Evolutionary conservation across 345 rosid genomes (phyloP).

Genomic region (Jatropha curcas): DNA sequence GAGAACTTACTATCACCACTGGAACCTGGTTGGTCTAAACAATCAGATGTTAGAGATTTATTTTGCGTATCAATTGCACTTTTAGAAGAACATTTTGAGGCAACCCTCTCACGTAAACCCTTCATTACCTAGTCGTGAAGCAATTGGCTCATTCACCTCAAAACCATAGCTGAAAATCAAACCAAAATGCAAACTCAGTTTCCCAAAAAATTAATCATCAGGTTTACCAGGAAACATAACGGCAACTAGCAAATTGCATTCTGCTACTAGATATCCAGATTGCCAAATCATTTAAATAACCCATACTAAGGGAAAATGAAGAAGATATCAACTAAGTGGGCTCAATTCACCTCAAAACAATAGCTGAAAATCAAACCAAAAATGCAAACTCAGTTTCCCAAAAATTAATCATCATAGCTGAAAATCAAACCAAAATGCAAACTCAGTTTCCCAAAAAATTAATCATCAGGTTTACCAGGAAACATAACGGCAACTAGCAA

Average conservation of each 20-base stretch:
- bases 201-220: background rate
- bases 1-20: slow-evolving; percentile 40
- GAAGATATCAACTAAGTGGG: too few species aligned
- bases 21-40: slow-evolving; percentile 51
- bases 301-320: too few species aligned
- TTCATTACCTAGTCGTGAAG: slow-evolving; percentile 38
- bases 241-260: too few species aligned
- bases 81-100: slow-evolving; percentile 48
- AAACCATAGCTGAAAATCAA: slow-evolving; percentile 14
- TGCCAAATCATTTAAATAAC: too few species aligned
- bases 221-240: too few species aligned
- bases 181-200: slow-evolving; percentile 14
- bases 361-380: too few species aligned
- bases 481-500: too few species aligned
- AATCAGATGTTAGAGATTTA: slow-evolving; percentile 46
- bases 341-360: slow-evolving; percentile 18
- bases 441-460: background rate
- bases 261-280: too few species aligned
- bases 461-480: too few species aligned
- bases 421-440: slow-evolving; percentile 8
- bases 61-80: slow-evolving; percentile 35
- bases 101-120: slow-evolving; percentile 59
- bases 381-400: too few species aligned
- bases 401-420: too few species aligned
- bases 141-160: slow-evolving; percentile 16